Evolutionary conservation across 2,329 filamentous ascomycete genomes (phyloP).

Genomic region (Kalaharituber pfeilii): DNA sequence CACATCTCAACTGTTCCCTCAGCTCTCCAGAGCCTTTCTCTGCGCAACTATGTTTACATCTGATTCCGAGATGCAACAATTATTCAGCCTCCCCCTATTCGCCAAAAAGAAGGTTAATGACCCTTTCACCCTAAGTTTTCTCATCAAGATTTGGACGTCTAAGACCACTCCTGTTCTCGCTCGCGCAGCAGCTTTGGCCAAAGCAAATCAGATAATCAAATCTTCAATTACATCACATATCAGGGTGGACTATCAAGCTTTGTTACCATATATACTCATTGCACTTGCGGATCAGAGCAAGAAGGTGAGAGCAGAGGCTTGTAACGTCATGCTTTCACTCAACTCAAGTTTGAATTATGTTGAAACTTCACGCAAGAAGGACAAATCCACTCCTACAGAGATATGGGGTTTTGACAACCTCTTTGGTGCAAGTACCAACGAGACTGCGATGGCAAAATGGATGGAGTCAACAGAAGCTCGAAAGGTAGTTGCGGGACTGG

Average conservation of each 20-base stretch:
- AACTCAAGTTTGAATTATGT: slow-evolving; percentile 32
- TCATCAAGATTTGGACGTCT: slow-evolving; percentile 51
- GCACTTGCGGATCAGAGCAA: slow-evolving; percentile 60
- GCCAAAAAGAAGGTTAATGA: slow-evolving; percentile 37
- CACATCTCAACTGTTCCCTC: slow-evolving; percentile 17
- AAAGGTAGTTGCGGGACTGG: slow-evolving; percentile 62
- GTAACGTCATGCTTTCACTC: slow-evolving; percentile 45
- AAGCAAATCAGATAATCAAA: slow-evolving; percentile 29
- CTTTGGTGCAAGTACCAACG: slow-evolving; percentile 41
- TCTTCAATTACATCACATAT: neutral
- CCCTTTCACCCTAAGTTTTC: slow-evolving; percentile 52
- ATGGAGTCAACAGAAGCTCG: slow-evolving; percentile 41
- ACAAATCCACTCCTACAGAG: slow-evolving; percentile 28
- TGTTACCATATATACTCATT: slow-evolving; percentile 65
- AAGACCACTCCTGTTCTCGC: slow-evolving; percentile 52
- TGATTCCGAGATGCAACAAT: neutral
- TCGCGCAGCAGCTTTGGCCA: slow-evolving; percentile 50
- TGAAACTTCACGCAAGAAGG: slow-evolving; percentile 10
- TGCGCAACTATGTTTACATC: neutral
- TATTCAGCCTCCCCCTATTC: slow-evolving; percentile 20
- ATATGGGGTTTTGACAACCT: slow-evolving; percentile 46
- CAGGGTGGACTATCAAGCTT: slow-evolving; percentile 49
- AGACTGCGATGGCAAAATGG: slow-evolving; percentile 35
- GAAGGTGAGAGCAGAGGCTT: slow-evolving; percentile 58
- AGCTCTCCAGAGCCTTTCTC: slow-evolving; percentile 15